These are phyloP conservation scores for Saturnispora halmiae DNA, from an alignment of 805 yeast species.

Conservation along the genomic window DNA sequence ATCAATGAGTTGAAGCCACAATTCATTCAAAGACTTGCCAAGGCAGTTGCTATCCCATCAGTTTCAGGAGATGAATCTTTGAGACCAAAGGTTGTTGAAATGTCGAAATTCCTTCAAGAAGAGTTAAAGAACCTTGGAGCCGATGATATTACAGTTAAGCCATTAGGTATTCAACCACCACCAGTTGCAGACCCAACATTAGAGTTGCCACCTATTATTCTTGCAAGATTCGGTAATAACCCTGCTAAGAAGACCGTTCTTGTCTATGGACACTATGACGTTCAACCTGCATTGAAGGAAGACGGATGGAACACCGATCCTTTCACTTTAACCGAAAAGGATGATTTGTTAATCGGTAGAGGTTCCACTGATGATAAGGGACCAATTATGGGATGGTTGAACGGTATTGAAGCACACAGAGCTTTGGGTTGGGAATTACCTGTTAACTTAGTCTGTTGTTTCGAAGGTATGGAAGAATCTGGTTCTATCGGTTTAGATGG, in stretches of 20 bases:
- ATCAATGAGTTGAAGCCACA: slow-evolving; percentile 68
- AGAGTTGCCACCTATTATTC: slow-evolving; percentile 88
- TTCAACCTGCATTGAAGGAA: slow-evolving; percentile 85
- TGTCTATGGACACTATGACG: slow-evolving; percentile 96
- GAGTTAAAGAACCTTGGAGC: slow-evolving; percentile 73
- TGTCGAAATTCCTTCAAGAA: slow-evolving; percentile 71
- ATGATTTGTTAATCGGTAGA: slow-evolving; percentile 72
- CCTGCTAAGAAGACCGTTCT: slow-evolving; percentile 79
- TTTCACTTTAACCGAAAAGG: slow-evolving; percentile 61
- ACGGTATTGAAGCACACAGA: slow-evolving; percentile 82
- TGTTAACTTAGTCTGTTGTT: slow-evolving; percentile 84
- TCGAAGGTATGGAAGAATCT: slow-evolving; percentile 99
- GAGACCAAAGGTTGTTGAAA: slow-evolving; percentile 82
- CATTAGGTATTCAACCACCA: slow-evolving; percentile 87
- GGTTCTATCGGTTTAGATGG: slow-evolving; percentile 90
- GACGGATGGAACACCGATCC: slow-evolving; percentile 98
- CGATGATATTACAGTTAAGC: slow-evolving; percentile 69
- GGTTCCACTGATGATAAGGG: slow-evolving; percentile 98
- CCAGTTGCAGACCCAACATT: slow-evolving; percentile 62
- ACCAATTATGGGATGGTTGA: slow-evolving; percentile 96
- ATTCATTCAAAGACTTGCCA: slow-evolving; percentile 60
- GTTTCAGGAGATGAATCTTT: slow-evolving; percentile 85
- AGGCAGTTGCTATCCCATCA: slow-evolving; percentile 92
- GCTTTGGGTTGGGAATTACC: slow-evolving; percentile 82
- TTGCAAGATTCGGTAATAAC: slow-evolving; percentile 78